Evolutionary conservation across 768 basidiomycete species (phyloP).

Genomic region (Flagelloscypha sp.): DNA sequence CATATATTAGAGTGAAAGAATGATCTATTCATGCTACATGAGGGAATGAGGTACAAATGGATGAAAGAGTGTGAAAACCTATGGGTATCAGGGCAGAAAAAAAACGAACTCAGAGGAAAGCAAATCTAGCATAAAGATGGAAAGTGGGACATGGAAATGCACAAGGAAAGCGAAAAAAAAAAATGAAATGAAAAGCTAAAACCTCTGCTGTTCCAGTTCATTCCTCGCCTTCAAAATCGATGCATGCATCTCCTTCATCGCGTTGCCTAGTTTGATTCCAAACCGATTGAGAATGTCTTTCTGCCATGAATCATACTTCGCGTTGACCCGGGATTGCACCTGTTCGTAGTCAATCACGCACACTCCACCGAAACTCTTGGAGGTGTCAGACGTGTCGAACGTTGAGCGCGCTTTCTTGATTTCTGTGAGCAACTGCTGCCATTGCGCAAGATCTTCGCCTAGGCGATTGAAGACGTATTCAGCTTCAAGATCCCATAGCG

Average conservation of each 20-base stretch:
- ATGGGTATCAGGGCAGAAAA: no score
- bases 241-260: slow-evolving; percentile 98
- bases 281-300: slow-evolving; percentile 88
- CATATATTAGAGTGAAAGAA: no score
- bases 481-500: slow-evolving; percentile 95
- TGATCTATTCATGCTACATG: no score
- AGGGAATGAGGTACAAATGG: no score
- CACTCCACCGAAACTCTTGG: slow-evolving; percentile 85
- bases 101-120: no score
- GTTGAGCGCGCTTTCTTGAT: slow-evolving; percentile 96
- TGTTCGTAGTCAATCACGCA: slow-evolving; percentile 97
- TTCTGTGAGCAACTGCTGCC: slow-evolving; percentile 94
- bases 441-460: slow-evolving; percentile 86
- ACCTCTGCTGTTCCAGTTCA: slow-evolving; percentile 94
- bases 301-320: slow-evolving; percentile 99
- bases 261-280: slow-evolving; percentile 85
- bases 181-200: no score
- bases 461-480: slow-evolving; percentile 95
- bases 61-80: no score
- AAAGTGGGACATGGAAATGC: no score
- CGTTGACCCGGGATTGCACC: slow-evolving; percentile 94
- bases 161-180: no score
- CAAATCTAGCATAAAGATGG: no score
- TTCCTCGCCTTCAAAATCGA: slow-evolving; percentile 88
- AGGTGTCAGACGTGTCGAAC: slow-evolving; percentile 94